Conservation (phyloP, 2,329 filamentous ascomycete species). For the Periglandula ipomoeae region DNA sequence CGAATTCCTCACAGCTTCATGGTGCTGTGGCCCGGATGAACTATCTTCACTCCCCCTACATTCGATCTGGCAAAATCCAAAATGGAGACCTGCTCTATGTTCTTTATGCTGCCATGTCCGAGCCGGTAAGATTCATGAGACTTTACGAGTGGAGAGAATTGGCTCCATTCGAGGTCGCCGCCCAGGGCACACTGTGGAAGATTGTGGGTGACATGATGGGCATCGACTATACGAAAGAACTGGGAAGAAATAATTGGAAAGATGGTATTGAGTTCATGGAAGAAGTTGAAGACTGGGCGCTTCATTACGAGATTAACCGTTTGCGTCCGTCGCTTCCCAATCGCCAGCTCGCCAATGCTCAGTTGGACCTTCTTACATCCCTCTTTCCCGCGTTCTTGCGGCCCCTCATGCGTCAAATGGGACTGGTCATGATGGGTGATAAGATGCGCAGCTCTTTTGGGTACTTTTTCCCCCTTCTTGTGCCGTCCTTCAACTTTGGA, state of each 20-base stretch:
- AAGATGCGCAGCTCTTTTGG: constrained; percentile 55
- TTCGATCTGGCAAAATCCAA: constrained; percentile 25
- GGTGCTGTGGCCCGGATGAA: constrained; percentile 30
- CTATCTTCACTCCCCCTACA: constrained; percentile 27
- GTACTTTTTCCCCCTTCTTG: constrained; percentile 28
- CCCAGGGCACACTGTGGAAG: constrained; percentile 62
- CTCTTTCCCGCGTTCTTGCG: constrained; percentile 37
- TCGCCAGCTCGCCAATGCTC: constrained; percentile 44
- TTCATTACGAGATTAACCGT: constrained; percentile 46
- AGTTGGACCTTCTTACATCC: constrained; percentile 51
- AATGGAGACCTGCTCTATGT: constrained; percentile 31
- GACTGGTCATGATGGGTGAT: constrained; percentile 54
- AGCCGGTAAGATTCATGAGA: constrained; percentile 55
- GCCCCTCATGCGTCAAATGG: constrained; percentile 37
- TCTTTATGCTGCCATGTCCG: constrained; percentile 50
- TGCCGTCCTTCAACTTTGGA: no score
- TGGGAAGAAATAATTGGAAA: constrained; percentile 30
- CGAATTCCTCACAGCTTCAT: constrained; percentile 21
- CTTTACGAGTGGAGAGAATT: constrained; percentile 62
- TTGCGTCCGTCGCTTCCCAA: constrained; percentile 48
- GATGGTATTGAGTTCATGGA: constrained; percentile 44
- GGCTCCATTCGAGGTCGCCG: constrained; percentile 58
- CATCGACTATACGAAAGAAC: constrained; percentile 40
- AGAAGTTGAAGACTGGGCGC: constrained; percentile 38
- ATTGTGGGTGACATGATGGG: constrained; percentile 62